These are phyloP conservation scores for Wickerhamiella slavikovae DNA, from an alignment of 805 yeast species.

Conservation along the genomic window DNA sequence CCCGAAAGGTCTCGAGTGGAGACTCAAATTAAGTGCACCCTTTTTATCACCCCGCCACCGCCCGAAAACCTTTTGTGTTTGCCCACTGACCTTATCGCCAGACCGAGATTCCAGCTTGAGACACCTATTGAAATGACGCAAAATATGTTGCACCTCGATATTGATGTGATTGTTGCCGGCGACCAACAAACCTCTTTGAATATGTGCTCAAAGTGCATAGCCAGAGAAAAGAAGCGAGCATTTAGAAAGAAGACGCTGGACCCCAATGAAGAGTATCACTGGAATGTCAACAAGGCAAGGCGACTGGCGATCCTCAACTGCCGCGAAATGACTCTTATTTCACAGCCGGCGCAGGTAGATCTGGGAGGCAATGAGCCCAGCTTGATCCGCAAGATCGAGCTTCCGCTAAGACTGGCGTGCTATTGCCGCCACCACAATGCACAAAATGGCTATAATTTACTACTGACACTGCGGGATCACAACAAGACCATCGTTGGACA, in stretches of 20 bases:
- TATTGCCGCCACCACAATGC: slow-evolving; percentile 93
- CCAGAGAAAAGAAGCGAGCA: slow-evolving; percentile 86
- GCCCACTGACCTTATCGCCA: slow-evolving; percentile 74
- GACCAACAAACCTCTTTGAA: slow-evolving; percentile 31
- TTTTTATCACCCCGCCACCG: slow-evolving; percentile 59
- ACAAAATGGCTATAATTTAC: slow-evolving; percentile 57
- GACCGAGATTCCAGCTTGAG: slow-evolving; percentile 57
- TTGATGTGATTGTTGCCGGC: slow-evolving; percentile 48
- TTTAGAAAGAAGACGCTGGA: slow-evolving; percentile 74
- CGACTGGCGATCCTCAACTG: slow-evolving; percentile 83
- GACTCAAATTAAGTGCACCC: slow-evolving; percentile 69
- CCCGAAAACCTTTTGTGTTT: slow-evolving; percentile 51
- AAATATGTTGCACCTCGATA: slow-evolving; percentile 31
- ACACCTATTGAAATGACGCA: slow-evolving; percentile 12
- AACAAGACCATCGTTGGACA: slow-evolving; percentile 48
- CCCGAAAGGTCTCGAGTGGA: slow-evolving; percentile 83
- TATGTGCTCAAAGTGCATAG: slow-evolving; percentile 74
- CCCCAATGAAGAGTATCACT: slow-evolving; percentile 51
- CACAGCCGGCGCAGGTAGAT: slow-evolving; percentile 16
- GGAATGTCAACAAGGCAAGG: slow-evolving; percentile 54
- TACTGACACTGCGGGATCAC: slow-evolving; percentile 39
- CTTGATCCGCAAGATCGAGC: slow-evolving; percentile 22
- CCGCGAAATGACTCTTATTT: slow-evolving; percentile 43
- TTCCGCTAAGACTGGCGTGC: slow-evolving; percentile 68
- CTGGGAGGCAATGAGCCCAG: slow-evolving; percentile 19